These are phyloP conservation scores for Scheffersomyces cryptocercus DNA, from an alignment of 1,139 yeast genomes.

Conservation along the genomic window DNA sequence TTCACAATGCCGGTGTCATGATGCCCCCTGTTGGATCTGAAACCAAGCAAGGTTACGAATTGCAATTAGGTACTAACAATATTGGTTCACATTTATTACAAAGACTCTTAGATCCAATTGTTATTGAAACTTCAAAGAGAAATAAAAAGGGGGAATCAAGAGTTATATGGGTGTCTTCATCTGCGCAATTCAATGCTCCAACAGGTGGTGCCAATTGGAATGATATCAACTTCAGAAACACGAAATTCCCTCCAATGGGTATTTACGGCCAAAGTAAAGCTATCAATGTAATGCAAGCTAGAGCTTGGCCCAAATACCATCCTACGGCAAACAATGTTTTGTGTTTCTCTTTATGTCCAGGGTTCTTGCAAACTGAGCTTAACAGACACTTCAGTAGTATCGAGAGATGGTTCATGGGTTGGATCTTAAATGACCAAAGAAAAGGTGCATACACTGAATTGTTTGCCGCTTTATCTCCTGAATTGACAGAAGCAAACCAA, in stretches of 20 bases:
- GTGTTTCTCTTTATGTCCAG: slow-evolving; percentile 50
- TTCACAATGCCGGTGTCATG: slow-evolving; percentile 56
- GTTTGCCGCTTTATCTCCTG: slow-evolving; percentile 23
- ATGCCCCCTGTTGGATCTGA: slow-evolving; percentile 25
- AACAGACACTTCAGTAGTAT: slow-evolving; percentile 25
- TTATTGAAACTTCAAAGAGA: slow-evolving; percentile 30
- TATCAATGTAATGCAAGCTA: slow-evolving; percentile 40
- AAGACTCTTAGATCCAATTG: slow-evolving; percentile 41
- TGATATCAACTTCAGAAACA: slow-evolving; percentile 23
- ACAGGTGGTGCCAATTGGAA: slow-evolving; percentile 44
- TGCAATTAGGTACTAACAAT: slow-evolving; percentile 50
- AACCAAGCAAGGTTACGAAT: slow-evolving; percentile 44
- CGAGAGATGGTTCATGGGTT: background rate
- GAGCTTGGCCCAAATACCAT: slow-evolving; percentile 41
- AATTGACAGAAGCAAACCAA: slow-evolving; percentile 7
- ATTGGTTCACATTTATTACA: slow-evolving; percentile 52
- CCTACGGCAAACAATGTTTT: slow-evolving; percentile 27
- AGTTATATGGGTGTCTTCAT: slow-evolving; percentile 50
- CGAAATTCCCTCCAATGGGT: slow-evolving; percentile 2
- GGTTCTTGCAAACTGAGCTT: slow-evolving; percentile 42
- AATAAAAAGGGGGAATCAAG: slow-evolving; percentile 21
- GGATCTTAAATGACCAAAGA: slow-evolving; percentile 5
- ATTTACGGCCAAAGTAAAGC: slow-evolving; percentile 53
- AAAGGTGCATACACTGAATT: slow-evolving; percentile 25
- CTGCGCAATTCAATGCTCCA: slow-evolving; percentile 37